A percentile compares a stretch with the other conserved stretches of the same genome.
Conservation (phyloP, 2,329 filamentous ascomycete genomes). For the Colletotrichum echinochloae region DNA sequence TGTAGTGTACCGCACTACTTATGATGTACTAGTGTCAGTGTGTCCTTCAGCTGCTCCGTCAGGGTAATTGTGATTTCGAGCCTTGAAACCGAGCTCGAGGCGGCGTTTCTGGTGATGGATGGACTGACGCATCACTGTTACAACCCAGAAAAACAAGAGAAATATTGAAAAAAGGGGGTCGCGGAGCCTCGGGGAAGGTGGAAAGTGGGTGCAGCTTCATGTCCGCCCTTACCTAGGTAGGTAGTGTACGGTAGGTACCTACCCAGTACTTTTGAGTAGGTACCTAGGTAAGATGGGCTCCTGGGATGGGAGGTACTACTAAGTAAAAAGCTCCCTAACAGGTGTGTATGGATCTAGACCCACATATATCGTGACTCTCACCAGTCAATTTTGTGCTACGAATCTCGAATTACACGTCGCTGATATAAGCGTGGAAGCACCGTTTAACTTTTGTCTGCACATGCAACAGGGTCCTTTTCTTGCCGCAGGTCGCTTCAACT, state of each 20-base stretch:
- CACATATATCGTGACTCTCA: too few relatives aligned
- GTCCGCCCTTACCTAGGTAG: conserved; percentile 25
- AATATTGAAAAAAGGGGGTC: conserved; percentile 31
- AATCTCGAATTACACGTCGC: too few relatives aligned
- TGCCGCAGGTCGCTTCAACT: too few relatives aligned
- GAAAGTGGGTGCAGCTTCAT: conserved; percentile 38
- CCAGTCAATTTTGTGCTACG: too few relatives aligned
- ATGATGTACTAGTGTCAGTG: not conserved
- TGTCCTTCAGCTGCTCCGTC: conserved; percentile 16
- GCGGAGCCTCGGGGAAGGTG: conserved; percentile 36
- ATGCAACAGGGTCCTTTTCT: too few relatives aligned
- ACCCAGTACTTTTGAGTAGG: too few relatives aligned
- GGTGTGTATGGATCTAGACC: too few relatives aligned
- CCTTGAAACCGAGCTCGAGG: conserved; percentile 20
- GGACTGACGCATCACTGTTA: conserved; percentile 21
- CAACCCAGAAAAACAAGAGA: conserved; percentile 19
- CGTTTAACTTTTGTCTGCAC: too few relatives aligned
- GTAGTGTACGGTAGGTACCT: not conserved
- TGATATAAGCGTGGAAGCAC: too few relatives aligned
- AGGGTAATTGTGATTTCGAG: conserved; percentile 16
- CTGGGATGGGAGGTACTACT: too few relatives aligned
- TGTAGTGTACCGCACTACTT: not conserved
- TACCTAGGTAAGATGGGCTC: too few relatives aligned
- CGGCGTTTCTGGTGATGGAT: conserved; percentile 24
- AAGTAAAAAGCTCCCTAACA: too few relatives aligned